Percentiles rank a stretch among this genome's conserved stretches.
Conservation (phyloP, 352 stramenopile genomes). For the Pythium coloratum region DNA sequence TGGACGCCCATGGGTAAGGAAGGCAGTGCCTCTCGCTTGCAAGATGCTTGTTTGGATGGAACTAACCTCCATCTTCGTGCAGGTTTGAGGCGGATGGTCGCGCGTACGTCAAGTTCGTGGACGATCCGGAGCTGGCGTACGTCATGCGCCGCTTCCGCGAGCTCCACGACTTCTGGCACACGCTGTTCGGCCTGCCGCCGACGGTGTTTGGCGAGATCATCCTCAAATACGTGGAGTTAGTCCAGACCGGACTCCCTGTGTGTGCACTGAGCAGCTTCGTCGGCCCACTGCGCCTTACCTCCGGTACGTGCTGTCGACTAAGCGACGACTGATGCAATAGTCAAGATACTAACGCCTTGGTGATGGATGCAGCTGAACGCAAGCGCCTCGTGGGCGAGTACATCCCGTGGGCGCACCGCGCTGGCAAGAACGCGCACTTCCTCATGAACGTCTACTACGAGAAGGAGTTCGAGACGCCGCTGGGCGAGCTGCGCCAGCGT, state of each 20-base stretch:
- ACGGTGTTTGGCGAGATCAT: conserved; percentile 95
- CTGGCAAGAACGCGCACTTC: conserved; percentile 62
- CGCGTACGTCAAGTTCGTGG: conserved; percentile 82
- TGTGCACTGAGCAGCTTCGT: conserved; percentile 92
- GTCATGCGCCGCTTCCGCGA: conserved; percentile 95
- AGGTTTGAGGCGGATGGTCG: conserved; percentile 91
- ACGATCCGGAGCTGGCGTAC: conserved; percentile 95
- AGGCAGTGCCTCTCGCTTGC: no score
- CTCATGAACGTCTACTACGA: conserved; percentile 97
- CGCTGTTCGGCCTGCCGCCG: conserved; percentile 92
- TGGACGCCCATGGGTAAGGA: conserved; percentile 80
- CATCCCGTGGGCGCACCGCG: conserved; percentile 93
- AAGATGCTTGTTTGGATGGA: not conserved
- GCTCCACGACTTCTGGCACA: conserved; percentile 97
- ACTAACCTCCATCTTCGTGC: not conserved
- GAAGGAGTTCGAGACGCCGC: conserved; percentile 90
- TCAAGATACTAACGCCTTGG: not conserved
- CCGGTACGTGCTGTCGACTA: conserved; percentile 26
- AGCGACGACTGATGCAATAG: not conserved
- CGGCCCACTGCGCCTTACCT: conserved; percentile 80
- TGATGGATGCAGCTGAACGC: conserved; percentile 48
- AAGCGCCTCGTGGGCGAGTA: conserved; percentile 82
- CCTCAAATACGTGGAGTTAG: conserved; percentile 97
- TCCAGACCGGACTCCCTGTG: conserved; percentile 95
- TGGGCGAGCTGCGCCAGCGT: conserved; percentile 83